Conservation (phyloP, 257 asterid genomes). For the Capsicum baccatum region DNA sequence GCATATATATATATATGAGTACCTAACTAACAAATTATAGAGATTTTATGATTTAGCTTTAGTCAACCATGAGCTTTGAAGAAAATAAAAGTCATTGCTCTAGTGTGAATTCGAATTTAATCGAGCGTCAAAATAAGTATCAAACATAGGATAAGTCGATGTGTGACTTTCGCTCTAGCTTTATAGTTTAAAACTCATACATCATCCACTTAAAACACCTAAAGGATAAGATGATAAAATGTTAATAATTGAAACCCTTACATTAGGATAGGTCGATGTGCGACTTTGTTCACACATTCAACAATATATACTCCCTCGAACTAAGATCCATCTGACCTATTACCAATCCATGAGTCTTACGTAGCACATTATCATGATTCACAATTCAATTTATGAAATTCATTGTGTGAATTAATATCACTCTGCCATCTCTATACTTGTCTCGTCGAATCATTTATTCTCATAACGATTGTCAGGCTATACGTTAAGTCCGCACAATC, state of each 20-base stretch:
- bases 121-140: background rate
- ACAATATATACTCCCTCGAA: background rate
- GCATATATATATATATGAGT: background rate
- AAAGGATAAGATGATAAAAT: background rate
- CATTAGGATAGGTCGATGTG: background rate
- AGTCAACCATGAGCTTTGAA: background rate
- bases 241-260: background rate
- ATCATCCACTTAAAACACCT: background rate
- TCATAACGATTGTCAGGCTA: background rate
- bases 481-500: background rate
- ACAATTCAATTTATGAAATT: background rate
- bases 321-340: background rate
- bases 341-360: background rate
- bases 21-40: background rate
- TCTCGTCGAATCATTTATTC: background rate
- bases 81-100: background rate
- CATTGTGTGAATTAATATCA: background rate
- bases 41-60: background rate
- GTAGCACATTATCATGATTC: background rate
- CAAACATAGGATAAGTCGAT: background rate
- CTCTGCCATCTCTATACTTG: background rate
- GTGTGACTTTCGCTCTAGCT: background rate
- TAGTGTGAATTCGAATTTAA: background rate
- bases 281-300: background rate
- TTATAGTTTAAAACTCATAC: background rate